Evolutionary conservation across 306 rosid genomes (phyloP), one percentile per base, ranked within the genome.

Genomic region (cucumber (Cucumis sativus)): DNA sequence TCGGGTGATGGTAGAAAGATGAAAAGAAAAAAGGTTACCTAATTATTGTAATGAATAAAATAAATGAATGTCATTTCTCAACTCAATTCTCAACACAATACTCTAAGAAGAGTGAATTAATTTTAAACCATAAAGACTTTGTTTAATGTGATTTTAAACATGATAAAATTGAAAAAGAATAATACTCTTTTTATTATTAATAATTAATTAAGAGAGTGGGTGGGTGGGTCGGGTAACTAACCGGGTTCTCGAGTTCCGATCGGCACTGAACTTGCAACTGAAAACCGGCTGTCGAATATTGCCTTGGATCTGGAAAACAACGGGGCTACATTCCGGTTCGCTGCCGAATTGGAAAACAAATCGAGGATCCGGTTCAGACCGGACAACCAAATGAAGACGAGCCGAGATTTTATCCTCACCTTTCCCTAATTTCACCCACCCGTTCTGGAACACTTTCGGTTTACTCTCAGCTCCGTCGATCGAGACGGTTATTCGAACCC

Each of bases 321-420:
- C 98, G 0, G 97, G 98, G 70, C 97, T 92, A 39, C 97, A 90
- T 82, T 95, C 98, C 83, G 98, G 98, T 76, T 95, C 98, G 0
- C 97, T 97, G 0, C 89, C 97, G 82, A 92, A 95, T 68, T 95
- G 96, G 6, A 95, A 95, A 10, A 95, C 90, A 57, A 89, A 95
- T 18, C 98, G 91, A 0, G 98, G 98, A 54, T 92, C 97, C 56
- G 93, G 97, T 83, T 95, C 97, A 5, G 92, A 81, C 78, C 96
- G 91, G 47, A 92, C 86, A 65, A 68, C 79, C 12, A 92, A 9
- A 82, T 95, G 98, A 25, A 95, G 55, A 66, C 83, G 79, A 10
- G 88, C 85, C 18, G 86, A 83, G 7, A 79, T 77, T 62, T 86
- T 88, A 11, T 76, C 82, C 6, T 77, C 55, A 25, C 86, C 80